Percentiles rank a stretch among this genome's conserved stretches.
phyloP scores from a whole-genome alignment of 352 stramenopile genomes.

The Halophytophthora polymorphica region DNA sequence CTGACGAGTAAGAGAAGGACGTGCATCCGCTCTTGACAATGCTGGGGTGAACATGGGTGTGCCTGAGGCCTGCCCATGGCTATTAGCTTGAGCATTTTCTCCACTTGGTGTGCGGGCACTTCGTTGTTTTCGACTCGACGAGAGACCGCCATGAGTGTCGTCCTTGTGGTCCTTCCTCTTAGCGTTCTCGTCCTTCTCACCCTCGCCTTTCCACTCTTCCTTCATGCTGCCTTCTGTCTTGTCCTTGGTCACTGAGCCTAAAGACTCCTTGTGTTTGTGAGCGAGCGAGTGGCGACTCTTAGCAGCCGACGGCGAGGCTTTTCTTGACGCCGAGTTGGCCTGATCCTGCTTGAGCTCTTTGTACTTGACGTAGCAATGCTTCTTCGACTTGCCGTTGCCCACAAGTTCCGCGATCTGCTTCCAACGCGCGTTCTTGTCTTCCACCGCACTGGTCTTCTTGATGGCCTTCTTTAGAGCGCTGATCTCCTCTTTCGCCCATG shows the following conservation, averaged over 20 bases:
- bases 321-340: conserved; percentile 27
- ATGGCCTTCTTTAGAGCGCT: conserved; percentile 63
- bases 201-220: no score
- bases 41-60: no score
- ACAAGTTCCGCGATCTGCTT: conserved; percentile 61
- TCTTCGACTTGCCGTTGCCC: conserved; percentile 64
- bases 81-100: no score
- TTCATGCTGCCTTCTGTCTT: not conserved
- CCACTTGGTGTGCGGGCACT: no score
- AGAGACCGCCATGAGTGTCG: no score
- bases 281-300: conserved; percentile 8
- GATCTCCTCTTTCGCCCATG: conserved; percentile 62
- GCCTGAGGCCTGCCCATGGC: no score
- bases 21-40: no score
- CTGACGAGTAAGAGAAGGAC: not conserved
- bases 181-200: no score
- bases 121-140: no score
- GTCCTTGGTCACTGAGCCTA: no score
- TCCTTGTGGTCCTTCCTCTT: no score
- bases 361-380: conserved; percentile 85
- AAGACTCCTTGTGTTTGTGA: conserved; percentile 8
- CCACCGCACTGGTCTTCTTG: conserved; percentile 54
- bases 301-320: conserved; percentile 15
- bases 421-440: conserved; percentile 76
- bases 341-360: conserved; percentile 77